Percentiles rank a stretch among this genome's conserved stretches.
phyloP scores from a whole-genome alignment of 331 rosid genomes.

The Ulmus americana region DNA sequence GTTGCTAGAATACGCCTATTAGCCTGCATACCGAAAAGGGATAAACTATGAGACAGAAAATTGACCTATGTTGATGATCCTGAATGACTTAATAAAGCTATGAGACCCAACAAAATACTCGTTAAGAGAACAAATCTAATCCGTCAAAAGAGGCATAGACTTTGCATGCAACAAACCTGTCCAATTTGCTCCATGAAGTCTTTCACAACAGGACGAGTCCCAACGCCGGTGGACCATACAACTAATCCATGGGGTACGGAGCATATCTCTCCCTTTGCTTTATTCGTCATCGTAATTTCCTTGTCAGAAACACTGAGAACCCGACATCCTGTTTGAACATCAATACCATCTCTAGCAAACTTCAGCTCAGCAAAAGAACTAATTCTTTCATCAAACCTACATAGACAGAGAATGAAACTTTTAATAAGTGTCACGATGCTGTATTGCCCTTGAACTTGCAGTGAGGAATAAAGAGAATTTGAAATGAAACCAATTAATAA shows the following conservation, averaged over 20 bases:
- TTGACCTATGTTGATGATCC: neutral
- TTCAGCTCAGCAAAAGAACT: slow-evolving; percentile 83
- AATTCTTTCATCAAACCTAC: slow-evolving; percentile 90
- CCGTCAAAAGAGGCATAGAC: neutral
- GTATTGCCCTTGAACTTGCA: slow-evolving; percentile 1
- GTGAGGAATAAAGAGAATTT: slow-evolving; percentile 13
- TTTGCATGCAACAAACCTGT: slow-evolving; percentile 51
- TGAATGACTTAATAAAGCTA: neutral
- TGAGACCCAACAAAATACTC: neutral
- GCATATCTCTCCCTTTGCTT: slow-evolving; percentile 62
- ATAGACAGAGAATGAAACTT: slow-evolving; percentile 16
- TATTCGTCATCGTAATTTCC: slow-evolving; percentile 60
- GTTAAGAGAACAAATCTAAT: neutral
- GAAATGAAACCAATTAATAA: neutral
- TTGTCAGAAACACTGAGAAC: slow-evolving; percentile 68
- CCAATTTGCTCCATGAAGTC: slow-evolving; percentile 86
- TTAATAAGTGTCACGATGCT: slow-evolving; percentile 8
- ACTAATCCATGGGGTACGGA: slow-evolving; percentile 77
- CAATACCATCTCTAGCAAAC: slow-evolving; percentile 76
- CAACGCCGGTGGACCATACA: slow-evolving; percentile 92
- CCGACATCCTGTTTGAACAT: slow-evolving; percentile 85
- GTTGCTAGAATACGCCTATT: slow-evolving; percentile 65
- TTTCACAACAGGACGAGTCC: slow-evolving; percentile 80
- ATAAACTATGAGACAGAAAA: slow-evolving; percentile 13
- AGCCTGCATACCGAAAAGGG: slow-evolving; percentile 43